Base-by-base conservation (phyloP, 495 filamentous ascomycete species). In the Hypomontagnella monticulosa region DNA sequence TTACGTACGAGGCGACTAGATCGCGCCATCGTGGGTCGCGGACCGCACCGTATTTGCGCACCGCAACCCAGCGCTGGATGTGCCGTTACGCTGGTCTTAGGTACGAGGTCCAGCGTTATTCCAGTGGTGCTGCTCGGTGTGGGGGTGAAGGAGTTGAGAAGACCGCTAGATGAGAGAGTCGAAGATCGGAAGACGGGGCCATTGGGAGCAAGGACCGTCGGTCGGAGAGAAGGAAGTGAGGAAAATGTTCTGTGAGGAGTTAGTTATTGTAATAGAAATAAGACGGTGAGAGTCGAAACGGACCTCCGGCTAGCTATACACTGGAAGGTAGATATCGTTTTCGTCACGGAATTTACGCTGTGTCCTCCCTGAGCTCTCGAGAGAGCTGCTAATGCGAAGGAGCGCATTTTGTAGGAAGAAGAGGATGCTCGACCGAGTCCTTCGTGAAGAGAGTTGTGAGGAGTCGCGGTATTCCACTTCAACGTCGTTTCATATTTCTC, bases 1-100 rank as follows among this genome's bases (percentile, higher is more conserved):
- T 82, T 82, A 69, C 80, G 78, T n/a, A 80, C 61, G n/a, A 83
- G 70, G n/a, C 80, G 73, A 40, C 68, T 79, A 46, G 70, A 41
- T 12, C 70, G 57, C 30, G 74, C 71, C 78, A 81, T 77, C 36
- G 78, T 82, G 33, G 78, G 68, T 19, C 79, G 75, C 36, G 80
- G 80, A 0, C 78, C 80, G 74, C 72, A 82, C 15, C 80, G 77
- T 42, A 81, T 71, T 71, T 83, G 80, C 40, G 61, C 23, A n/a
- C 51, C 50, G 44, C 50, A 40, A 34, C 69, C 69, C 15, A 83
- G 68, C 34, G 75, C 75, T 38, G 80, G 80, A 63, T 81, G 74
- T 16, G 72, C 23, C 2, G 77, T 73, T 42, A 81, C 64, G 14
- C 72, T 34, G 0, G 73, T 44, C 52, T 69, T 77, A 33, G 79